phyloP scores from a whole-genome alignment of 2,329 filamentous ascomycete genomes.

The Lomentospora prolificans region DNA sequence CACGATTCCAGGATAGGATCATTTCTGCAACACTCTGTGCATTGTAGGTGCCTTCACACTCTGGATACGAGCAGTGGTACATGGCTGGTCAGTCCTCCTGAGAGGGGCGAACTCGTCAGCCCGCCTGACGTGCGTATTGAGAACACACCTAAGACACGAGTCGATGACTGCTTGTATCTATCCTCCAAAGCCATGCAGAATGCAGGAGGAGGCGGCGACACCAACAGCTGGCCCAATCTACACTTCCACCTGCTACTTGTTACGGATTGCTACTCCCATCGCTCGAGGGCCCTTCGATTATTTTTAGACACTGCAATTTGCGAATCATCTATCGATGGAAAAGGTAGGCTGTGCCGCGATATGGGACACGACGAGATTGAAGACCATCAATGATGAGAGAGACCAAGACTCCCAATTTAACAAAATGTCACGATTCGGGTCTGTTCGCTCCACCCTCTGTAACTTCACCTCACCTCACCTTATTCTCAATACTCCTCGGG shows the following conservation, averaged over 20 bases:
- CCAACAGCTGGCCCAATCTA: no score
- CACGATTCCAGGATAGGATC: constrained; percentile 1
- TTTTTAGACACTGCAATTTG: neutral
- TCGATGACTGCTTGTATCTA: neutral
- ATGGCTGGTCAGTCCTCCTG: no score
- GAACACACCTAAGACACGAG: neutral
- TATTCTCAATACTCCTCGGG: neutral
- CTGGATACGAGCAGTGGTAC: neutral
- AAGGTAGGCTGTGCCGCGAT: neutral
- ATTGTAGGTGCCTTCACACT: neutral
- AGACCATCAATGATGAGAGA: neutral
- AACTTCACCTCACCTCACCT: neutral
- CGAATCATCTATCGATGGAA: neutral
- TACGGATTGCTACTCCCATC: neutral
- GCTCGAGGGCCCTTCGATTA: neutral
- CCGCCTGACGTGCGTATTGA: neutral
- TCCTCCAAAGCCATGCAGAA: neutral
- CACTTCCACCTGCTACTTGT: no score
- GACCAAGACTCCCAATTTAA: neutral
- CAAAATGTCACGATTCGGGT: neutral
- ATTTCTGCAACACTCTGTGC: neutral
- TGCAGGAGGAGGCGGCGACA: neutral
- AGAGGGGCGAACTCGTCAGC: no score
- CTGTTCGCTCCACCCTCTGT: neutral
- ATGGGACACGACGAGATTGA: neutral